A percentile compares a stretch with the other conserved stretches of the same genome.
These are phyloP conservation scores for Trifolium dubium DNA, from an alignment of 306 rosid species.

Conservation along the genomic window DNA sequence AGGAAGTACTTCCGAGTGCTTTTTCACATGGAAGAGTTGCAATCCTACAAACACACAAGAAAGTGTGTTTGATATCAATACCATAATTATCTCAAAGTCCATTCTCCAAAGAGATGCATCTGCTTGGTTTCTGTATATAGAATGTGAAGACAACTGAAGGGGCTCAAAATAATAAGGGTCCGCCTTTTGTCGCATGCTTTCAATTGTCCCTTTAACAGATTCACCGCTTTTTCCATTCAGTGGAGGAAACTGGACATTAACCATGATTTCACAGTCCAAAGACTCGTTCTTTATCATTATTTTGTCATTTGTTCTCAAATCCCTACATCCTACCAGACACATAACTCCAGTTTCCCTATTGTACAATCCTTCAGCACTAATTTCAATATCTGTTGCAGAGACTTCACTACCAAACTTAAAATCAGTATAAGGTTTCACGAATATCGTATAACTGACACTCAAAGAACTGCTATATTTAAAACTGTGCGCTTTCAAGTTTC, in stretches of 20 bases:
- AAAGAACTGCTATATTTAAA: slow-evolving; percentile 38
- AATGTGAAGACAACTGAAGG: slow-evolving; percentile 60
- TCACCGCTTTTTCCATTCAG: slow-evolving; percentile 53
- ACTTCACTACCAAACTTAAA: slow-evolving; percentile 47
- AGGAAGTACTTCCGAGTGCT: slow-evolving; percentile 64
- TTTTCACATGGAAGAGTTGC: slow-evolving; percentile 82
- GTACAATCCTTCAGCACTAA: slow-evolving; percentile 84
- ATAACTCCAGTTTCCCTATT: slow-evolving; percentile 60
- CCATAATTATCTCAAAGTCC: slow-evolving; percentile 78
- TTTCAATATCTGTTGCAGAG: slow-evolving; percentile 47
- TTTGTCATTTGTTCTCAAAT: slow-evolving; percentile 47
- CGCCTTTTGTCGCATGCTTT: slow-evolving; percentile 64
- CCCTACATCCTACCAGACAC: slow-evolving; percentile 85
- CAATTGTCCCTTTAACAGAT: slow-evolving; percentile 65
- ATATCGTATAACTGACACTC: slow-evolving; percentile 70
- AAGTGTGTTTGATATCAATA: slow-evolving; percentile 76
- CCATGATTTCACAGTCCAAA: slow-evolving; percentile 69
- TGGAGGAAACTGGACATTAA: slow-evolving; percentile 71
- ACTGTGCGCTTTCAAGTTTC: slow-evolving; percentile 19
- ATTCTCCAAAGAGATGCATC: slow-evolving; percentile 79
- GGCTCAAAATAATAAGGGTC: slow-evolving; percentile 72
- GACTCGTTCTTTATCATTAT: slow-evolving; percentile 49
- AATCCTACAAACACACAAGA: slow-evolving; percentile 77
- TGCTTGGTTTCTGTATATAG: slow-evolving; percentile 62
- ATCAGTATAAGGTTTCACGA: slow-evolving; percentile 50